These are phyloP conservation scores for Fusarium globosum DNA, from an alignment of 2,329 filamentous ascomycete species.

Conservation along the genomic window DNA sequence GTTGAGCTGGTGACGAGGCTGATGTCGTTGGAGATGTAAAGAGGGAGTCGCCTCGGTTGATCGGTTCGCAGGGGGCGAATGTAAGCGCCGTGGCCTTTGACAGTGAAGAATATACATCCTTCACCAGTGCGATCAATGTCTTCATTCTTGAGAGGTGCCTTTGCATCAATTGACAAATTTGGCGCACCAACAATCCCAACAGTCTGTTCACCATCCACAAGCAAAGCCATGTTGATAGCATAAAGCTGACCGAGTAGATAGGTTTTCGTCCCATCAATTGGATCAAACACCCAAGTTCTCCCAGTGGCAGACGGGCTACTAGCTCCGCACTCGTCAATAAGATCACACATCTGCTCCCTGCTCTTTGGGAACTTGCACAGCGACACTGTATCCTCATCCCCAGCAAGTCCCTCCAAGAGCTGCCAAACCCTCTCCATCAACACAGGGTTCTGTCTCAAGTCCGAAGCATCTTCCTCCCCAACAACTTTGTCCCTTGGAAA, in stretches of 20 bases:
- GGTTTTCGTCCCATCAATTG: slow-evolving; percentile 69
- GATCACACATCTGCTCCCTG: slow-evolving; percentile 60
- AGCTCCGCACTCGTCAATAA: slow-evolving; percentile 64
- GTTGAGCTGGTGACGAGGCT: slow-evolving; percentile 61
- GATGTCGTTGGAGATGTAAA: slow-evolving; percentile 46
- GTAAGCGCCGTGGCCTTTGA: slow-evolving; percentile 60
- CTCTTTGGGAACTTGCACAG: slow-evolving; percentile 51
- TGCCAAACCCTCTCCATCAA: slow-evolving; percentile 61
- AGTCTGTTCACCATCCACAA: slow-evolving; percentile 62
- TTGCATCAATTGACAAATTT: slow-evolving; percentile 55
- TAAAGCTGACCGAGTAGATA: slow-evolving; percentile 66
- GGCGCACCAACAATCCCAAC: slow-evolving; percentile 63
- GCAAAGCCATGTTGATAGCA: slow-evolving; percentile 66
- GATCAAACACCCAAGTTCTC: slow-evolving; percentile 69
- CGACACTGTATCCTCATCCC: slow-evolving; percentile 41
- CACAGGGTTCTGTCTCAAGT: slow-evolving; percentile 55
- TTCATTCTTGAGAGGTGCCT: slow-evolving; percentile 55
- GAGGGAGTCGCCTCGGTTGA: slow-evolving; percentile 49
- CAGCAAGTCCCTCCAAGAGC: slow-evolving; percentile 51
- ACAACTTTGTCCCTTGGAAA: slow-evolving; percentile 65
- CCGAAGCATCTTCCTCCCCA: slow-evolving; percentile 65
- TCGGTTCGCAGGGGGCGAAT: slow-evolving; percentile 53
- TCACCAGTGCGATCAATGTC: slow-evolving; percentile 56
- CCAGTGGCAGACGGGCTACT: slow-evolving; percentile 52
- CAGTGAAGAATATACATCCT: slow-evolving; percentile 64